Percentiles rank a stretch among this genome's conserved stretches.
Evolutionary conservation across 768 basidiomycete genomes (phyloP).

Genomic region (Sarcomyxa edulis): DNA sequence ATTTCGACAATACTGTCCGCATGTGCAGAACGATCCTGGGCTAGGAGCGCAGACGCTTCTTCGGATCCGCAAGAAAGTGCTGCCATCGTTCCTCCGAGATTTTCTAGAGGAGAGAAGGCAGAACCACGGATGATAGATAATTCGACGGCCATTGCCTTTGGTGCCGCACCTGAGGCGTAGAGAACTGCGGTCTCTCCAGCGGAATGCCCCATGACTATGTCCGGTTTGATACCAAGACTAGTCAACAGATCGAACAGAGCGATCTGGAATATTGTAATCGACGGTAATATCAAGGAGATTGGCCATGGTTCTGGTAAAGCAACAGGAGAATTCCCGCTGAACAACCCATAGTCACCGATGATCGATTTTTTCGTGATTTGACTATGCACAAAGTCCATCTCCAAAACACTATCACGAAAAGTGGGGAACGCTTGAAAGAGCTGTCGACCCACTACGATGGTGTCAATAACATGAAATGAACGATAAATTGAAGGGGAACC

Average conservation of each 20-base stretch:
- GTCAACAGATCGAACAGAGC: conserved; percentile 36
- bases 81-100: conserved; percentile 36
- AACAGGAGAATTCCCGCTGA: conserved; percentile 13
- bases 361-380: conserved; percentile 27
- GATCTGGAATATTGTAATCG: conserved; percentile 40
- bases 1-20: conserved; percentile 24
- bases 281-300: conserved; percentile 32
- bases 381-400: conserved; percentile 29
- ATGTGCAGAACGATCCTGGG: conserved; percentile 4
- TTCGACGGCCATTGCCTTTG: conserved; percentile 35
- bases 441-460: conserved; percentile 30
- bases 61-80: conserved; percentile 29
- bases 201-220: conserved; percentile 40
- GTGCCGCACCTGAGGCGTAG: conserved; percentile 36
- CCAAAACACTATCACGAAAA: conserved; percentile 32
- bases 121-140: conserved; percentile 36
- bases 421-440: conserved; percentile 25
- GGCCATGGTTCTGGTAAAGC: conserved; percentile 22
- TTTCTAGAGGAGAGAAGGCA: conserved; percentile 27
- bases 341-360: conserved; percentile 30
- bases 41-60: conserved; percentile 21
- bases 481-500: conserved; percentile 8
- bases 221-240: conserved; percentile 29
- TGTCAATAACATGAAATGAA: background rate
- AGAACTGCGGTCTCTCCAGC: conserved; percentile 41